Evolutionary conservation across 2,329 filamentous ascomycete genomes (phyloP).

Genomic region (Pseudocercospora fuligena): DNA sequence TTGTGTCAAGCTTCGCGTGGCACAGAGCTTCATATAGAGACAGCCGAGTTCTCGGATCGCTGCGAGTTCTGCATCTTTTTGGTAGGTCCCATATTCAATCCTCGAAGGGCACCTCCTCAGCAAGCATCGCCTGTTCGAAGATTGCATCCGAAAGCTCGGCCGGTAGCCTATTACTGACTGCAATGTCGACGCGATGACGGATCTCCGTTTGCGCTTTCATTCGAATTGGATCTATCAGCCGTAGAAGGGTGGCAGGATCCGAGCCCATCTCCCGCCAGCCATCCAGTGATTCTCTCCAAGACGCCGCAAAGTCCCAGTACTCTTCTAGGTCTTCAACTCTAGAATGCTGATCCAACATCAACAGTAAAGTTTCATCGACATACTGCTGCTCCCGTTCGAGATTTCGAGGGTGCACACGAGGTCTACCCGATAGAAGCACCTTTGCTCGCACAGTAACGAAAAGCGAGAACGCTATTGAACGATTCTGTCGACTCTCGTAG

Average conservation of each 20-base stretch:
- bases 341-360: constrained; percentile 6
- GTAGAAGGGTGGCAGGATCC: neutral
- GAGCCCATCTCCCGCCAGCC: neutral
- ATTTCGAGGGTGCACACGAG: neutral
- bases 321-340: neutral
- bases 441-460: neutral
- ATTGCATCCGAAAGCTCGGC: constrained; percentile 11
- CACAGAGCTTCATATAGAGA: constrained; percentile 1
- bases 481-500: neutral
- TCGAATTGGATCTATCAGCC: neutral
- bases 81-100: neutral
- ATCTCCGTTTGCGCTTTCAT: constrained; percentile 9
- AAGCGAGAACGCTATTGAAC: neutral
- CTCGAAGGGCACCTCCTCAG: constrained; percentile 9
- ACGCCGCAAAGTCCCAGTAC: constrained; percentile 10
- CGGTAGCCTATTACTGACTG: constrained; percentile 6
- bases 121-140: constrained; percentile 13
- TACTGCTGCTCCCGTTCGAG: constrained; percentile 3
- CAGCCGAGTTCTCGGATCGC: neutral
- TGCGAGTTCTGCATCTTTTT: neutral
- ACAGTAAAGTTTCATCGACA: constrained; percentile 7
- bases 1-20: constrained; percentile 2
- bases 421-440: neutral
- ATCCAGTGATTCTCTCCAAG: constrained; percentile 7
- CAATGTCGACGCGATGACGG: neutral